Evolutionary conservation across 495 filamentous ascomycete species (phyloP).

Genomic region (Neurospora intermedia): DNA sequence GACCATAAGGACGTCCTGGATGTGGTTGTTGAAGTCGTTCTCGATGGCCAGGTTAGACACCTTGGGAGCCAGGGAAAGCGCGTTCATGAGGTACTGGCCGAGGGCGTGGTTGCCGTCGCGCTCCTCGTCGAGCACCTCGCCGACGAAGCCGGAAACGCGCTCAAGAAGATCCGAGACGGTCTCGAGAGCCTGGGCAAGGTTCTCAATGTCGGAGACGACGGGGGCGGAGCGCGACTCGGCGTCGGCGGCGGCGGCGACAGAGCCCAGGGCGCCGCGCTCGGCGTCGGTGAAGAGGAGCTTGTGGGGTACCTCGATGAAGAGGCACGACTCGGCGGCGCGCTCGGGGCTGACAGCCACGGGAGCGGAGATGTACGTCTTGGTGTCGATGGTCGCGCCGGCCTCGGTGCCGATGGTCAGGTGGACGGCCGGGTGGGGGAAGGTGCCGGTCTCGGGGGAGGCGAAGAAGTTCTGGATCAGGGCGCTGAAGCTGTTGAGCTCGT

Average conservation of each 20-base stretch:
- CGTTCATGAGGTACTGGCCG: slow-evolving; percentile 88
- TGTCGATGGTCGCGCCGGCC: slow-evolving; percentile 72
- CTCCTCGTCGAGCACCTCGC: slow-evolving; percentile 60
- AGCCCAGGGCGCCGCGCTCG: slow-evolving; percentile 83
- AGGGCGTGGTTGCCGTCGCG: slow-evolving; percentile 65
- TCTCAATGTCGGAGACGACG: slow-evolving; percentile 77
- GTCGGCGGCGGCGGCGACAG: slow-evolving; percentile 73
- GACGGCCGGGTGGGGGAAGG: slow-evolving; percentile 89
- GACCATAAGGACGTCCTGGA: slow-evolving; percentile 95
- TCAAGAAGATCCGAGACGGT: slow-evolving; percentile 80
- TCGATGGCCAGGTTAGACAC: slow-evolving; percentile 83
- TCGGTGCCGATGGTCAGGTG: slow-evolving; percentile 90
- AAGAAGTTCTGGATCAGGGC: slow-evolving; percentile 99
- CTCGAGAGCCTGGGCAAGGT: slow-evolving; percentile 71
- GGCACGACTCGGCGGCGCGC: slow-evolving; percentile 84
- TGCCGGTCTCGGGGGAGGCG: slow-evolving; percentile 89
- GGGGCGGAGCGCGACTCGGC: slow-evolving; percentile 57
- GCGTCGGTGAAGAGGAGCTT: slow-evolving; percentile 78
- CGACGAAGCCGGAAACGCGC: slow-evolving; percentile 79
- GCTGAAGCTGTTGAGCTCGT: slow-evolving; percentile 93
- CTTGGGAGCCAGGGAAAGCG: slow-evolving; percentile 85
- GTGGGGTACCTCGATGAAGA: slow-evolving; percentile 93
- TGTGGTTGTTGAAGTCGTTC: slow-evolving; percentile 97
- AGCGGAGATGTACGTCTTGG: slow-evolving; percentile 84
- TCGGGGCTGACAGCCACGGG: slow-evolving; percentile 92